phyloP scores from a whole-genome alignment of 2,329 filamentous ascomycete species.

The Fusarium nodosum region DNA sequence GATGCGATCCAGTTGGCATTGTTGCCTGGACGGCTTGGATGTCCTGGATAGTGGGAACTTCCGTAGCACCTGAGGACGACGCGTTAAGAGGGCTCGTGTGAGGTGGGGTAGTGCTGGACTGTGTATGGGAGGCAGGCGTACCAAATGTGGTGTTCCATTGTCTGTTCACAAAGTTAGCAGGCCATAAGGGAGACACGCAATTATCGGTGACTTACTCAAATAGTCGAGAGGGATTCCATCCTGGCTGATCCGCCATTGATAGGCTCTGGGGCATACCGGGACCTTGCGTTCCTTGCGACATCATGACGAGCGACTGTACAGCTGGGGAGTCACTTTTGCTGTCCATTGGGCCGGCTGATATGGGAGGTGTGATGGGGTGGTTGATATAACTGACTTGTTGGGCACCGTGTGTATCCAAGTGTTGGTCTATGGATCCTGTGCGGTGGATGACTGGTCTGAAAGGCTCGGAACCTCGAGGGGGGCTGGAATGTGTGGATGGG shows the following conservation, averaged over 20 bases:
- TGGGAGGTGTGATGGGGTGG: constrained; percentile 84
- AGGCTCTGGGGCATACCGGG: constrained; percentile 67
- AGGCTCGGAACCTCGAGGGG: constrained; percentile 65
- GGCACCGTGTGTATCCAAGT: constrained; percentile 65
- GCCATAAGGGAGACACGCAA: not conserved
- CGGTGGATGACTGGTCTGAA: constrained; percentile 64
- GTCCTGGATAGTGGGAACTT: constrained; percentile 67
- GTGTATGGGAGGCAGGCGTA: constrained; percentile 64
- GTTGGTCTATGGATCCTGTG: constrained; percentile 66
- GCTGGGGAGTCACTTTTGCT: constrained; percentile 82
- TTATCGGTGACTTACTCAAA: constrained; percentile 80
- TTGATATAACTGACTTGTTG: constrained; percentile 75
- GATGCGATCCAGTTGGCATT: constrained; percentile 61
- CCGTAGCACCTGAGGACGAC: constrained; percentile 66
- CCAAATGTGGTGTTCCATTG: constrained; percentile 97
- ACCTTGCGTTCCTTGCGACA: constrained; percentile 71
- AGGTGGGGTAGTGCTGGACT: constrained; percentile 54
- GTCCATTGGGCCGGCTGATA: constrained; percentile 79
- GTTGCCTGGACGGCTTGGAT: constrained; percentile 63
- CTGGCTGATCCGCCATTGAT: constrained; percentile 71
- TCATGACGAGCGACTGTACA: constrained; percentile 79
- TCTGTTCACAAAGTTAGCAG: constrained; percentile 65
- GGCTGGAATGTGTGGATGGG: constrained; percentile 73
- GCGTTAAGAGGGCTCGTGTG: constrained; percentile 67
- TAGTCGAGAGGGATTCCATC: constrained; percentile 89